phyloP scores from a whole-genome alignment of 371 early-diverging fungal species.

The Apophysomyces ossiformis region DNA sequence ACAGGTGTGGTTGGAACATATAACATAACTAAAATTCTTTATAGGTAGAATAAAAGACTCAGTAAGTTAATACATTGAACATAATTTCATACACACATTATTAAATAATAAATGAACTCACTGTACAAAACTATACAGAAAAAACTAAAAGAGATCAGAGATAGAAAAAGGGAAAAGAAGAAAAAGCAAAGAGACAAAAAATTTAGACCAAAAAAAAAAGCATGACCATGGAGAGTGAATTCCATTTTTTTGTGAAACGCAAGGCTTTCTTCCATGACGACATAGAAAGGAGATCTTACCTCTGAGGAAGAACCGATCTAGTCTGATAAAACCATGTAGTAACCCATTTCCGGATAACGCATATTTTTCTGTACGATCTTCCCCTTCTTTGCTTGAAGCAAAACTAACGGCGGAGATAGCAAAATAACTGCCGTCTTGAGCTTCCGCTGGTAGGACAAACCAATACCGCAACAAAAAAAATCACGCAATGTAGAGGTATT shows the following conservation, averaged over 20 bases:
- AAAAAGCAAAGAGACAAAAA: not conserved
- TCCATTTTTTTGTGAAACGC: constrained; percentile 7
- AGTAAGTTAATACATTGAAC: not conserved
- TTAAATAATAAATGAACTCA: not conserved
- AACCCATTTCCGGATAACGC: too few species aligned
- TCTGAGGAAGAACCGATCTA: not conserved
- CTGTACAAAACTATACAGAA: not conserved
- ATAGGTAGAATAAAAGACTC: not conserved
- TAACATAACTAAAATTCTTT: not conserved
- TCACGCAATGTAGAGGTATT: too few species aligned
- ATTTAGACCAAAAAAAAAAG: not conserved
- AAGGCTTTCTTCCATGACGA: not conserved
- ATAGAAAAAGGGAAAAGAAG: not conserved
- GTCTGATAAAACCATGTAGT: too few species aligned
- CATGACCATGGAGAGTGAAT: constrained; percentile 11
- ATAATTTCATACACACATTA: not conserved
- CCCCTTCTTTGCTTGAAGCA: too few species aligned
- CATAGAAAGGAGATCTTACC: constrained; percentile 5
- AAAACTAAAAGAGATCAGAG: not conserved
- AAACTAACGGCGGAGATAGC: too few species aligned
- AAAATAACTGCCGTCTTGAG: too few species aligned
- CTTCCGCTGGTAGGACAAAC: too few species aligned
- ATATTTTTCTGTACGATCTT: too few species aligned
- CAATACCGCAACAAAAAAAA: too few species aligned
- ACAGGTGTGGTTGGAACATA: constrained; percentile 6